Evolutionary conservation across 495 filamentous ascomycete species (phyloP), one percentile per base, ranked within the genome.

Genomic region (Xylaria palmicola): DNA sequence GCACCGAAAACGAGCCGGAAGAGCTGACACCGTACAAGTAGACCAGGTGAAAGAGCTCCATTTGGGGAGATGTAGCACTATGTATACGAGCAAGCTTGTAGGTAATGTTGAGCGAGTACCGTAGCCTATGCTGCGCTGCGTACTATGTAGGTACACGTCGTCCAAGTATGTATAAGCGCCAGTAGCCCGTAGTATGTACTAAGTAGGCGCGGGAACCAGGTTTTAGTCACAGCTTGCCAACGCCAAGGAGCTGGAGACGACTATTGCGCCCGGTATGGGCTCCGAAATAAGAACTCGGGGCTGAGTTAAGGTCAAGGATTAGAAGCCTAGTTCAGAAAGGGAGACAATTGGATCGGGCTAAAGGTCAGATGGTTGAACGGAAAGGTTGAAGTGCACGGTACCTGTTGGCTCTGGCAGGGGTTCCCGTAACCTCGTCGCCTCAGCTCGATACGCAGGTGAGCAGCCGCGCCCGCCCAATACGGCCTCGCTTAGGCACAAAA

Each of bases 221-320:
- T 52, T 50, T 50, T 50, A 50, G 49, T 52, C 12, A 24, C 17
- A 8, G 19, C 19, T 7, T 15, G 47, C 47, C 47, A 50, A 50
- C 26, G 47, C 47, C 47, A 50, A 50, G 47, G 47, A 32, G 15
- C n/a, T 50, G 47, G 47, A 32, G 47, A 29, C 0, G 47, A 50
- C 47, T 50, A 50, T 50, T 50, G 32, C 24, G 50, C 19, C 50
- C 50, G 50, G 50, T 24, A 53, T 17, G 37, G 9, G 50, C 50
- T 39, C 50, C 50, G 50, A 41, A 19, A 41, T 55, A 36, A 13
- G 37, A 6, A 34, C 27, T 44, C n/a, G 53, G 53, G 53, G 53
- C 53, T 56, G 53, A 56, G 26, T 1, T 56, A 27, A n/a, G 34
- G 24, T 39, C 39, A 56, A 19, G 53, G 53, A 37, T 53, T 10